phyloP scores from a whole-genome alignment of 2,329 filamentous ascomycete genomes.

The Hypoxylon sp. region DNA sequence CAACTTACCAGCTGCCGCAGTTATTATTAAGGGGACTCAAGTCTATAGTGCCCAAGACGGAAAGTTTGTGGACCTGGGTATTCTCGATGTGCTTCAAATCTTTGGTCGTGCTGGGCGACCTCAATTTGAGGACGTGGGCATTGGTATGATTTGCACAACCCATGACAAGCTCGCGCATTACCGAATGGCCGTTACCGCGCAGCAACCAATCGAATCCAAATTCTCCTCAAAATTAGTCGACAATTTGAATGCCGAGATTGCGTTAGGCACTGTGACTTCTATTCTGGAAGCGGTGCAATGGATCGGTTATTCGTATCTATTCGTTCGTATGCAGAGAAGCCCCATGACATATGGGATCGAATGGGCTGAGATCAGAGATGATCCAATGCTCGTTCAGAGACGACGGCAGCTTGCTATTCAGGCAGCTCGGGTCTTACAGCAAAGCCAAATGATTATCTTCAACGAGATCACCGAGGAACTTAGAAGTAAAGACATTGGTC shows the following conservation, averaged over 20 bases:
- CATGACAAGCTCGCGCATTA: constrained; percentile 96
- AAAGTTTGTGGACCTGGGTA: constrained; percentile 96
- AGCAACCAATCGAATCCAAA: constrained; percentile 96
- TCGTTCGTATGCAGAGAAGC: constrained; percentile 95
- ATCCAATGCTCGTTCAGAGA: constrained; percentile 88
- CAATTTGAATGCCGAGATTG: constrained; percentile 95
- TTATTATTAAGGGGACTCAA: constrained; percentile 98
- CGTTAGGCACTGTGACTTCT: constrained; percentile 94
- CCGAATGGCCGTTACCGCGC: constrained; percentile 91
- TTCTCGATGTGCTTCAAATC: constrained; percentile 96
- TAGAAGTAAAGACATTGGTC: constrained; percentile 92
- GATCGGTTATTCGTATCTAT: constrained; percentile 98
- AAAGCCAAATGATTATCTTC: constrained; percentile 99
- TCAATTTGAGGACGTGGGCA: constrained; percentile 97
- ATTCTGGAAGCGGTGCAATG: constrained; percentile 94
- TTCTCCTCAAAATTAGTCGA: constrained; percentile 96
- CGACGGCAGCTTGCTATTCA: constrained; percentile 89
- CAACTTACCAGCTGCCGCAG: constrained; percentile 95
- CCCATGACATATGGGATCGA: constrained; percentile 95
- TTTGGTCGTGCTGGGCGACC: constrained; percentile 98
- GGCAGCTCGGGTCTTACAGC: constrained; percentile 87
- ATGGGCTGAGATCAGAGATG: constrained; percentile 90
- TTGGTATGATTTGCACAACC: constrained; percentile 97
- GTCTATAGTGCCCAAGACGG: constrained; percentile 97
- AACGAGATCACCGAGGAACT: constrained; percentile 95